A percentile compares a stretch with the other conserved stretches of the same genome.
These are phyloP conservation scores for Leccinum subgranulosum DNA, from an alignment of 768 basidiomycete genomes.

Conservation along the genomic window DNA sequence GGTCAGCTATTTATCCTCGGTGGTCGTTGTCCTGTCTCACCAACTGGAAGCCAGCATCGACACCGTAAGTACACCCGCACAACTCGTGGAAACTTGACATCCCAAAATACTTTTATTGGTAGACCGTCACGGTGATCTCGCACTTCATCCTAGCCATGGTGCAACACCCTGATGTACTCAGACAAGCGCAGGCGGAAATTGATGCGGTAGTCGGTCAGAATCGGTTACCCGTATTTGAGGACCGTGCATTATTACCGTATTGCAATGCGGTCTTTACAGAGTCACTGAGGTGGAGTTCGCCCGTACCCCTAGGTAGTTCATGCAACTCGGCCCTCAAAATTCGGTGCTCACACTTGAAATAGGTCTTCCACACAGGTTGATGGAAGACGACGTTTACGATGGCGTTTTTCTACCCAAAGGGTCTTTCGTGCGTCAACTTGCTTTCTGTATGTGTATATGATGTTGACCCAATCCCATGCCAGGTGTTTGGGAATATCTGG, in stretches of 20 bases:
- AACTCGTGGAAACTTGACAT: neutral
- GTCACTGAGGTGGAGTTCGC: slow-evolving; percentile 51
- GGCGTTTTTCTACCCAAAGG: slow-evolving; percentile 62
- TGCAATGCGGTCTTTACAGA: slow-evolving; percentile 56
- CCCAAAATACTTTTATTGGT: slow-evolving; percentile 13
- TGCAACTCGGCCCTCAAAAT: neutral
- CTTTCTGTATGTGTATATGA: neutral
- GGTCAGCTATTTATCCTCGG: slow-evolving; percentile 9
- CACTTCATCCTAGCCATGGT: slow-evolving; percentile 72
- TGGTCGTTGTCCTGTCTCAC: neutral
- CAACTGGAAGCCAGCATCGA: slow-evolving; percentile 48
- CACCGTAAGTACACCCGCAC: slow-evolving; percentile 41
- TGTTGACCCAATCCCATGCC: slow-evolving; percentile 5
- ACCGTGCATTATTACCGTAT: slow-evolving; percentile 55
- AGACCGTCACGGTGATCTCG: slow-evolving; percentile 49
- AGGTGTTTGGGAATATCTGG: slow-evolving; percentile 66
- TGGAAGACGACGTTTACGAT: slow-evolving; percentile 63
- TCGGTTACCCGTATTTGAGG: slow-evolving; percentile 60
- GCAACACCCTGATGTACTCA: slow-evolving; percentile 52
- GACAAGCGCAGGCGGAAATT: slow-evolving; percentile 62
- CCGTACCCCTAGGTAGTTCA: slow-evolving; percentile 54
- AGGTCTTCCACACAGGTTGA: slow-evolving; percentile 65
- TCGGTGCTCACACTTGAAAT: neutral
- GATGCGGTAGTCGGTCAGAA: slow-evolving; percentile 43
- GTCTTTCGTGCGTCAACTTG: slow-evolving; percentile 41